Percentiles rank a stretch among this genome's conserved stretches.
Evolutionary conservation across 495 filamentous ascomycete genomes (phyloP).

Genomic region (Talaromyces stipitatus): DNA sequence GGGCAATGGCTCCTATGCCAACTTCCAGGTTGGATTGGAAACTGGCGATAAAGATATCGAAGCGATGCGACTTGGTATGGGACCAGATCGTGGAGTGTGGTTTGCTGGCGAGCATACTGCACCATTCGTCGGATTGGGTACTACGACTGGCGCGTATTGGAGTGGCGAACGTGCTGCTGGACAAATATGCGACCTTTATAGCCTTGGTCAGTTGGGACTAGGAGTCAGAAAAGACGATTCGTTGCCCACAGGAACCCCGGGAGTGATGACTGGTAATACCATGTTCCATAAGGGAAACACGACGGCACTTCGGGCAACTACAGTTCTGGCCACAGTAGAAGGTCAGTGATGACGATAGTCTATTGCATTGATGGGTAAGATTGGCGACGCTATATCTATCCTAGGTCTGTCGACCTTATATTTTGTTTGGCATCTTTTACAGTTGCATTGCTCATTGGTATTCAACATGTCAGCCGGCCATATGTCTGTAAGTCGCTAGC

Average conservation of each 20-base stretch:
- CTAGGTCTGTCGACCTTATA: background rate
- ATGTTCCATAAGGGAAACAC: conserved; percentile 8
- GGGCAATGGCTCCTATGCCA: conserved; percentile 84
- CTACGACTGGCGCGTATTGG: conserved; percentile 86
- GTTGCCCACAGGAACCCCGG: conserved; percentile 15
- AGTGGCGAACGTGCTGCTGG: conserved; percentile 73
- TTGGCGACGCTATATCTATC: background rate
- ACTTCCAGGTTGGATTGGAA: conserved; percentile 73
- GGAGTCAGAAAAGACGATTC: conserved; percentile 25
- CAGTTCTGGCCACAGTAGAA: conserved; percentile 1
- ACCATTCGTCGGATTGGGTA: conserved; percentile 82
- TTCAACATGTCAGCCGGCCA: background rate
- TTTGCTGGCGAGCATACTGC: conserved; percentile 92
- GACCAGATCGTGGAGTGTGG: conserved; percentile 68
- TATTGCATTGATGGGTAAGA: background rate
- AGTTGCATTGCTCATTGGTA: background rate
- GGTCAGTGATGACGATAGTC: background rate
- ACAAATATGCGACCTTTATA: conserved; percentile 44
- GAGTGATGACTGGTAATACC: background rate
- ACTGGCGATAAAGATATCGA: conserved; percentile 65
- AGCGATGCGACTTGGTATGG: conserved; percentile 56
- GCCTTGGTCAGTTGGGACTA: conserved; percentile 21
- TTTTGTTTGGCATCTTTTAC: background rate
- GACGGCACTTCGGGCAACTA: background rate
- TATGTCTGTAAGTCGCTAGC: background rate